phyloP scores from a whole-genome alignment of 805 yeast genomes.

The Kuraishia piskuri region DNA sequence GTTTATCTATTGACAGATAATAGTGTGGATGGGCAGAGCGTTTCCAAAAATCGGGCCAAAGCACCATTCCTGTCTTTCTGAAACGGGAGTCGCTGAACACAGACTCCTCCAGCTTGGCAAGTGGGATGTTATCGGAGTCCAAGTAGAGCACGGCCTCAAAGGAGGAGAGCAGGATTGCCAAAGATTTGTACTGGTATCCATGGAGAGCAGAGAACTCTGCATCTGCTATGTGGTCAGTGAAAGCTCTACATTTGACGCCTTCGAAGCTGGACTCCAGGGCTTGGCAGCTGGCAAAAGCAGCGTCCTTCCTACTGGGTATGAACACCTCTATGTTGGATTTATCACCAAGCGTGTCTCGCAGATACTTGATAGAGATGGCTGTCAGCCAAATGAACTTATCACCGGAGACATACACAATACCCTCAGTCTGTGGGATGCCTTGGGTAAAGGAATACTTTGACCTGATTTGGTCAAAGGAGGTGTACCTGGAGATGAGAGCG shows the following conservation, averaged over 20 bases:
- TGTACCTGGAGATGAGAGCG: conserved; percentile 8
- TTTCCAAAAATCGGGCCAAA: conserved; percentile 67
- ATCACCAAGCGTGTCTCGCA: conserved; percentile 18
- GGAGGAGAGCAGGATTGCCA: conserved; percentile 35
- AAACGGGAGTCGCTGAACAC: conserved; percentile 37
- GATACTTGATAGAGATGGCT: conserved; percentile 19
- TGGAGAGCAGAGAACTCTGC: conserved; percentile 15
- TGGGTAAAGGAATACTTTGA: background rate
- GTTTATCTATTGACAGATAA: conserved; percentile 31
- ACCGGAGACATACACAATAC: conserved; percentile 22
- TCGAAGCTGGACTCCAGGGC: conserved; percentile 22
- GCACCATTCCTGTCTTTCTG: conserved; percentile 34
- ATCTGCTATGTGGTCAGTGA: conserved; percentile 15
- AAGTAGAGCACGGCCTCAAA: conserved; percentile 38
- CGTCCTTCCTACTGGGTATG: conserved; percentile 30
- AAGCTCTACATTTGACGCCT: conserved; percentile 33
- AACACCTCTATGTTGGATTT: conserved; percentile 39
- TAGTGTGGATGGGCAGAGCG: conserved; percentile 51
- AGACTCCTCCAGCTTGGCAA: conserved; percentile 26
- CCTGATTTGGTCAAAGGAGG: background rate
- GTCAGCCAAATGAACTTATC: conserved; percentile 21
- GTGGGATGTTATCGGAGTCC: conserved; percentile 42
- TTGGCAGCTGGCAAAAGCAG: conserved; percentile 20
- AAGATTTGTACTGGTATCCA: conserved; percentile 43
- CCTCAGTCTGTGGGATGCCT: background rate